phyloP scores from a whole-genome alignment of 192 early-diverging fungal species.

The Rhizophagus clarus region DNA sequence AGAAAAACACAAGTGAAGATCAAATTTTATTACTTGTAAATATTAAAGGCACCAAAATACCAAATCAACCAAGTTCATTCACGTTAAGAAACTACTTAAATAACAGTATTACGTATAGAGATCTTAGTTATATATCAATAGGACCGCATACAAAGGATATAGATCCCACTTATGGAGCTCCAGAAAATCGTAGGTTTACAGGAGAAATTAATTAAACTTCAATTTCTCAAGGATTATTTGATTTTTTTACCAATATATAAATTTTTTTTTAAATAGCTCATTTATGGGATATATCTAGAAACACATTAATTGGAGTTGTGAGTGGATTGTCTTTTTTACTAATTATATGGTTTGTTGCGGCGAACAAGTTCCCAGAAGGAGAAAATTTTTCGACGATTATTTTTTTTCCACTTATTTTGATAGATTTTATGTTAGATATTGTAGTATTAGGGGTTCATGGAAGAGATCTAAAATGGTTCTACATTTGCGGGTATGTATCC shows the following conservation, averaged over 20 bases:
- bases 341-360: not conserved
- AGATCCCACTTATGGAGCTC: not conserved
- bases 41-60: not conserved
- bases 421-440: not conserved
- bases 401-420: not conserved
- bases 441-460: not conserved
- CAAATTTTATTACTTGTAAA: not conserved
- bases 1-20: not conserved
- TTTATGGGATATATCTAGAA: not conserved
- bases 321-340: not conserved
- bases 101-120: not conserved
- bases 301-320: not conserved
- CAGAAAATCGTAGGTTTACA: not conserved
- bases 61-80: not conserved
- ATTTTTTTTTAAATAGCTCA: not conserved
- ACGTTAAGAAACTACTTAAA: not conserved
- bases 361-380: not conserved
- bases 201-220: rapidly evolving
- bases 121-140: not conserved
- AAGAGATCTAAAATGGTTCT: not conserved
- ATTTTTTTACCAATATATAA: not conserved
- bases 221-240: no score
- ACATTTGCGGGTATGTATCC: not conserved
- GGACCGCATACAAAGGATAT: not conserved
- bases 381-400: not conserved